Evolutionary conservation across 495 filamentous ascomycete species (phyloP), one percentile per base, ranked within the genome.

Genomic region (Penicillium manginii): DNA sequence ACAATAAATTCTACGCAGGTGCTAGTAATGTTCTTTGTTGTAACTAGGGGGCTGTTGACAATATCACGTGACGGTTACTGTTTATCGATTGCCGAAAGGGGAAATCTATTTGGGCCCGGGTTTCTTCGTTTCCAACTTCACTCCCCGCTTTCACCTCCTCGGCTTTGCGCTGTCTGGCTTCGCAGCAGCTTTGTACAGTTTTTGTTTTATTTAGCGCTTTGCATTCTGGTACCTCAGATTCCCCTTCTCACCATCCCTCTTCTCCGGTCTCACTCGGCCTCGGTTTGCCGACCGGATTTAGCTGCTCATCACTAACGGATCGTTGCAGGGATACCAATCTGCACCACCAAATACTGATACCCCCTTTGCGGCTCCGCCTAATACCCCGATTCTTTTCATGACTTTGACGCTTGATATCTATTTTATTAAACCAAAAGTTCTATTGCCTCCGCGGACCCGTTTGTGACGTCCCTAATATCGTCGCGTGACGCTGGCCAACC

Each of bases 11-110:
- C n/a, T n/a, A n/a, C n/a, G n/a, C n/a, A n/a, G n/a, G n/a, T n/a
- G n/a, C n/a, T n/a, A n/a, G n/a, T n/a, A n/a, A n/a, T n/a, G n/a
- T 29, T 29, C 26, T 29, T 29, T 29, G 26, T 29, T 29, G 26
- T 29, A 29, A 29, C 26, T 29, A 29, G 6, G 26, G 26, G 6
- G 9, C 26, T 29, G 26, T 29, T 29, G 26, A 29, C 26, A 29
- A 23, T 17, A 15, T 21, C 63, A 66, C 66, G 63, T 65, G 62
- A 61, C 54, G 63, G 59, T 76, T 63, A 75, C 54, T 78, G 76
- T 78, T 78, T 78, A 77, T 76, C 68, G 69, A 73, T 77, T 78
- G 55, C 76, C 70, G 21, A 21, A 62, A 76, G 51, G 63, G 71
- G 76, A 55, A 78, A 70, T 50, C 59, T 74, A 73, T 76, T 77